Evolutionary conservation across 768 basidiomycete species (phyloP), one percentile per base, ranked within the genome.

Genomic region (Podaxis sp.): DNA sequence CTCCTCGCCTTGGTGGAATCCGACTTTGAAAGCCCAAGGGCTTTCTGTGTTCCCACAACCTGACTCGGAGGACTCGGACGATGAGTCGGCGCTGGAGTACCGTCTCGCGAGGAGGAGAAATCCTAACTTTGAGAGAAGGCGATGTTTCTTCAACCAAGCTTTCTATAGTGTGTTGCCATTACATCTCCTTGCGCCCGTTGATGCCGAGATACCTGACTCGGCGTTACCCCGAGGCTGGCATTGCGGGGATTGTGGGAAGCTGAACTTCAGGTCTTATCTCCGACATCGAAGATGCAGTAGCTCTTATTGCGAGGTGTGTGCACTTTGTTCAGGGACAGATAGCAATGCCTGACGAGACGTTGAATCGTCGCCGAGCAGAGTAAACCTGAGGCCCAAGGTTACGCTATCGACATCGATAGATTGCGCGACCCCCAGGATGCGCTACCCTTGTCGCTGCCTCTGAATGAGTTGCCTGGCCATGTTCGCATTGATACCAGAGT

Each of bases 141-240:
- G 70, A 57, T 40, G 59, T 36, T 63, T 65, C 35, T 64, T 71
- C 25, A 63, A 66, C 13, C 55, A 55, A 23, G 61, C 63, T 0
- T 61, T 71, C n/a, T 71, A 66, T 59, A 64, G 68, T 37, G 63
- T 65, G n/a, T 59, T 75, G 38, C 75, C 73, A 11, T n/a, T 61
- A 25, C 62, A 69, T 11, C 61, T 76, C n/a, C 68, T 76, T 25
- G 69, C 70, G 4, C 70, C 70, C 3, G 66, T 70, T 37, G 68
- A 69, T 18, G 61, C 62, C 21, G 63, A 62, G 27, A 63, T 68
- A n/a, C 55, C 69, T 32, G 74, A 75, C 35, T 74, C 72, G 38
- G 68, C 65, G 1, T 74, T 83, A 55, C 78, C 76, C 32, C 63
- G 64, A 1, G 84, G 83, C 5, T 85, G 82, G 82, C 76, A 74